Conservation (phyloP, 2,329 filamentous ascomycete genomes). For the Sclerotinia subarctica region DNA sequence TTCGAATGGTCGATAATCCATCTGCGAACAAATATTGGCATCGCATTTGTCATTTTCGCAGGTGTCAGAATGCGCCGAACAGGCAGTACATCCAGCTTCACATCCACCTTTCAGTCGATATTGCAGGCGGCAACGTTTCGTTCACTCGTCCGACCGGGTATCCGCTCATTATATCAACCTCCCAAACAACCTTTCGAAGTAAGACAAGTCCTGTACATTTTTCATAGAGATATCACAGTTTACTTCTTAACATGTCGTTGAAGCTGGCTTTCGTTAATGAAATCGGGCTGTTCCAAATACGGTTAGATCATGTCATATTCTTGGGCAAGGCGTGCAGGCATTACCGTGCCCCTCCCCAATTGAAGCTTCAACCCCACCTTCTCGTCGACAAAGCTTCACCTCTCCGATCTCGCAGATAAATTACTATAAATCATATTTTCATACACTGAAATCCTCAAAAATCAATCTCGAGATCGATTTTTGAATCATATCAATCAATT, state of each 20-base stretch:
- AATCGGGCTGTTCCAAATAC: constrained; percentile 15
- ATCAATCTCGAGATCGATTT: background rate
- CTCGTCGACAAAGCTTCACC: constrained; percentile 1
- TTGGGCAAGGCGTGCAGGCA: background rate
- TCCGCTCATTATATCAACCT: constrained; percentile 21
- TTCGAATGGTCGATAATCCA: background rate
- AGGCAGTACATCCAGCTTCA: background rate
- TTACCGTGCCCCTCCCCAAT: background rate
- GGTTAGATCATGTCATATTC: background rate
- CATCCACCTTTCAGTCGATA: constrained; percentile 1
- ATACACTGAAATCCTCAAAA: background rate
- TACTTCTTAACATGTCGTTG: constrained; percentile 35
- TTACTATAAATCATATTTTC: background rate
- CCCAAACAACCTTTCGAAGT: background rate
- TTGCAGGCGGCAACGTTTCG: background rate
- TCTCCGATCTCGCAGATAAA: constrained; percentile 19
- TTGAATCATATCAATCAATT: background rate
- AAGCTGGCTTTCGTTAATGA: constrained; percentile 22
- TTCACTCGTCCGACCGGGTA: constrained; percentile 32
- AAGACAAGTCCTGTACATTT: constrained; percentile 5
- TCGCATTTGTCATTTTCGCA: background rate
- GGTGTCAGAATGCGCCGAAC: constrained; percentile 4
- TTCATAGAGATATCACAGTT: constrained; percentile 28
- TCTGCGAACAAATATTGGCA: background rate
- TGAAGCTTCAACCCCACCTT: constrained; percentile 17